phyloP scores from a whole-genome alignment of 495 filamentous ascomycete genomes.

The Aspergillus saccharolyticus region DNA sequence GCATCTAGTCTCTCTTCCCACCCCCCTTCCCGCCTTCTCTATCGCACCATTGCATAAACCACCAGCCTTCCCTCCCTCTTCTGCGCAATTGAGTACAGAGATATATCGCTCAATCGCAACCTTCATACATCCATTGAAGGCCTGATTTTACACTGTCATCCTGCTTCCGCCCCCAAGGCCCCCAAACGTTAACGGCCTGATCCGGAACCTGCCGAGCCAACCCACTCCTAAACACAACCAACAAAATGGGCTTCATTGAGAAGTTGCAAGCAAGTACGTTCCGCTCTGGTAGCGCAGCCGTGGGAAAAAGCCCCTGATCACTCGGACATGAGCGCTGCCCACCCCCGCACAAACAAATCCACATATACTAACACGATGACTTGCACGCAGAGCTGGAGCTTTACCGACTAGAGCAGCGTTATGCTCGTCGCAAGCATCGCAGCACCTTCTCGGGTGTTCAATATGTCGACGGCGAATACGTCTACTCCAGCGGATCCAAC shows the following conservation, averaged over 20 bases:
- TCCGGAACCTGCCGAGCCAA: background rate
- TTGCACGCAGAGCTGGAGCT: slow-evolving; percentile 68
- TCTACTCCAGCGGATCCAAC: slow-evolving; percentile 48
- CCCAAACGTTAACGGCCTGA: background rate
- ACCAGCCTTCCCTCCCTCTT: background rate
- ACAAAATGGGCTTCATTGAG: slow-evolving; percentile 51
- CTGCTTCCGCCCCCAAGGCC: background rate
- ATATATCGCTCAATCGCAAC: slow-evolving; percentile 1
- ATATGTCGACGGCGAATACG: slow-evolving; percentile 91
- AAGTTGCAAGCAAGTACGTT: slow-evolving; percentile 52
- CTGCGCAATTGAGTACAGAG: background rate
- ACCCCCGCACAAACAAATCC: background rate
- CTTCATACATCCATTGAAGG: background rate
- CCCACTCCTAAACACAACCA: background rate
- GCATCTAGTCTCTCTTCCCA: background rate
- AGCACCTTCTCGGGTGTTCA: slow-evolving; percentile 80
- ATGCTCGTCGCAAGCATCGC: slow-evolving; percentile 80
- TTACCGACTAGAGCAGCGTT: slow-evolving; percentile 87
- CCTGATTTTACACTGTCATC: too few species aligned
- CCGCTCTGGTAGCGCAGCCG: background rate
- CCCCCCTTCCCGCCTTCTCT: background rate
- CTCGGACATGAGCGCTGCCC: background rate
- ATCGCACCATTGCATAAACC: background rate
- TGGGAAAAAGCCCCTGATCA: background rate
- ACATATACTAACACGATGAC: slow-evolving; percentile 22